Evolutionary conservation across 495 filamentous ascomycete species (phyloP).

Genomic region (Talaromyces proteolyticus): DNA sequence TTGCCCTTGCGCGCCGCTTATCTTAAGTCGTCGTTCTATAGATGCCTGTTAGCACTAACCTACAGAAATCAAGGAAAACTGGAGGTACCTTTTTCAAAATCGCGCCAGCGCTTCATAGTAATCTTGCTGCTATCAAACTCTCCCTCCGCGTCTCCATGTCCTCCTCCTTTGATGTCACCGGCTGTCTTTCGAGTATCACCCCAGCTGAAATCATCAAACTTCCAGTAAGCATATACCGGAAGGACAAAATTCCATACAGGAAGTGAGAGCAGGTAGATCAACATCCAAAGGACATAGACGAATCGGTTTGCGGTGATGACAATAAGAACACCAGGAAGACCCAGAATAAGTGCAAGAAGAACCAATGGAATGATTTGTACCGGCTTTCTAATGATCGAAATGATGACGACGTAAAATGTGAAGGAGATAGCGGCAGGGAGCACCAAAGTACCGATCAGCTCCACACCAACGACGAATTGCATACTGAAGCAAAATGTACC

Average conservation of each 20-base stretch:
- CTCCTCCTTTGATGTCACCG: conserved; percentile 72
- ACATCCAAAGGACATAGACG: conserved; percentile 95
- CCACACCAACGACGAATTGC: conserved; percentile 97
- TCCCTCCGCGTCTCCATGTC: conserved; percentile 80
- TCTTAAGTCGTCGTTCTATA: conserved; percentile 4
- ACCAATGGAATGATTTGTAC: conserved; percentile 92
- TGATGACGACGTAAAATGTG: conserved; percentile 90
- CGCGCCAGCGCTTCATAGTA: conserved; percentile 96
- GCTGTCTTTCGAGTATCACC: conserved; percentile 96
- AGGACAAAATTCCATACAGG: conserved; percentile 98
- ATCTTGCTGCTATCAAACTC: conserved; percentile 98
- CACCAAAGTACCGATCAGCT: conserved; percentile 90
- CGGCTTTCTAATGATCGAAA: conserved; percentile 74
- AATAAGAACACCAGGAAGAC: conserved; percentile 88
- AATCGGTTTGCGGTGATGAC: conserved; percentile 92
- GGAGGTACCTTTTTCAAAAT: conserved; percentile 80
- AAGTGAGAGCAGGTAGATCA: conserved; percentile 87
- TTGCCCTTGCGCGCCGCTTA: conserved; percentile 6
- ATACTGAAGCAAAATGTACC: conserved; percentile 99
- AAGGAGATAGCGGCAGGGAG: conserved; percentile 94
- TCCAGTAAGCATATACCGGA: conserved; percentile 95
- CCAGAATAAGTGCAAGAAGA: conserved; percentile 86
- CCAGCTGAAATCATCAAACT: conserved; percentile 99
- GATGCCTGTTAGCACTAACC: not conserved
- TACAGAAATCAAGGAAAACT: no score